These are phyloP conservation scores for Penicillium lividum DNA, from an alignment of 495 filamentous ascomycete species.

Conservation along the genomic window DNA sequence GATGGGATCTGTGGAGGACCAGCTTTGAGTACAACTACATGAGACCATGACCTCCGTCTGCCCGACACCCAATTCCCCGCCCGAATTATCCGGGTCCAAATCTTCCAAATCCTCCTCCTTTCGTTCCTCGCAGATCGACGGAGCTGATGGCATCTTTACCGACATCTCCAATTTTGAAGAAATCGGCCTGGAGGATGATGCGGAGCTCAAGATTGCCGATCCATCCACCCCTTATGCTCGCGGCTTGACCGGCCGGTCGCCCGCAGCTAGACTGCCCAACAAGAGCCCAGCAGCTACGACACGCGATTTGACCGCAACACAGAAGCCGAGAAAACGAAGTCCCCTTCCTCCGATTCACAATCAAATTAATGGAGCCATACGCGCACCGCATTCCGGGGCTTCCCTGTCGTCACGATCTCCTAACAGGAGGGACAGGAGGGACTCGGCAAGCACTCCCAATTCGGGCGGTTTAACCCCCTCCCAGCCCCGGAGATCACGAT, in stretches of 20 bases:
- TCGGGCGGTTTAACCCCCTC: slow-evolving; percentile 29
- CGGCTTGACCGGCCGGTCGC: slow-evolving; percentile 32
- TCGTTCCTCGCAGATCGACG: slow-evolving; percentile 69
- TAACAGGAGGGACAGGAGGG: slow-evolving; percentile 31
- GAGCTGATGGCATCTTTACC: slow-evolving; percentile 62
- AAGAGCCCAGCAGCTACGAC: slow-evolving; percentile 40
- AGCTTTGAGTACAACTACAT: slow-evolving; percentile 28
- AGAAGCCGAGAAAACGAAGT: slow-evolving; percentile 49
- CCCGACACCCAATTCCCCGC: slow-evolving; percentile 71
- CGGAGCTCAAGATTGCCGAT: slow-evolving; percentile 32
- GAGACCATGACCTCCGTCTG: slow-evolving; percentile 62
- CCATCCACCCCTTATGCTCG: slow-evolving; percentile 33
- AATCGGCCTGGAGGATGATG: slow-evolving; percentile 79
- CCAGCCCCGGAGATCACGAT: slow-evolving; percentile 40
- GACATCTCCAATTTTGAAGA: slow-evolving; percentile 89
- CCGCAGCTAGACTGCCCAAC: slow-evolving; percentile 33
- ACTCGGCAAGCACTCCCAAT: slow-evolving; percentile 22
- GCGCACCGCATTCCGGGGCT: slow-evolving; percentile 23
- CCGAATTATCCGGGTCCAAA: slow-evolving; percentile 80
- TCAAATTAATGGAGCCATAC: slow-evolving; percentile 31
- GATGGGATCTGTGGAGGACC: slow-evolving; percentile 16
- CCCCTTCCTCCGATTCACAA: slow-evolving; percentile 31
- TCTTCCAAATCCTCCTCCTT: slow-evolving; percentile 92
- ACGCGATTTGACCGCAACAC: slow-evolving; percentile 42
- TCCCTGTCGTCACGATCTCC: slow-evolving; percentile 25